Evolutionary conservation across 805 yeast species (phyloP).

Genomic region (Starmerella sp.): DNA sequence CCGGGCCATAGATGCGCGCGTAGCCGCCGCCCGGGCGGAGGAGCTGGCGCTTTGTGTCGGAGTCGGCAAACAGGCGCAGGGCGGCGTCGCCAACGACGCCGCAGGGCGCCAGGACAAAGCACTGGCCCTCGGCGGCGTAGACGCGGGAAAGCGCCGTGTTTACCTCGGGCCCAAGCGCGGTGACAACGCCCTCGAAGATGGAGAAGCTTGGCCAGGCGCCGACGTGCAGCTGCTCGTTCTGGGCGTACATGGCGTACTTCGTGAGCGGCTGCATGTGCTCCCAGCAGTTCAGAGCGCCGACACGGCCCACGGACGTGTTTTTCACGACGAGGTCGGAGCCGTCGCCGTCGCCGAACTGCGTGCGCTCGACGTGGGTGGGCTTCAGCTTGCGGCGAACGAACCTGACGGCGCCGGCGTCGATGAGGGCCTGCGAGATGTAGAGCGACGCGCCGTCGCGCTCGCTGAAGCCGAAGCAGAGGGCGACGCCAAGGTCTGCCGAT

Average conservation of each 20-base stretch:
- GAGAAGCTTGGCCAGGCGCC: not conserved
- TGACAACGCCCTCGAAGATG: not conserved
- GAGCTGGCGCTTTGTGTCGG: conserved; percentile 4
- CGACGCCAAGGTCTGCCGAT: not conserved
- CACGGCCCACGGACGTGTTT: not conserved
- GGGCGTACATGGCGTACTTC: not conserved
- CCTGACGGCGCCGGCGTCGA: not conserved
- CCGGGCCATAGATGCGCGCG: conserved; percentile 13
- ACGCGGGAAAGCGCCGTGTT: conserved; percentile 2
- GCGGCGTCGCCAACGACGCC: not conserved
- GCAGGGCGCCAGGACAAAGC: conserved; percentile 7
- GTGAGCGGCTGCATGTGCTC: conserved; percentile 2
- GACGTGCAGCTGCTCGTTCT: not conserved
- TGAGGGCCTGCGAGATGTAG: conserved; percentile 14
- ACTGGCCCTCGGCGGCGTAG: conserved; percentile 9
- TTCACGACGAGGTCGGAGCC: conserved; percentile 1
- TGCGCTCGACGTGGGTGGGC: conserved; percentile 5
- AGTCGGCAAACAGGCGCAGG: not conserved
- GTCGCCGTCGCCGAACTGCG: conserved; percentile 5
- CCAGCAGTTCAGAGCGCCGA: conserved; percentile 3
- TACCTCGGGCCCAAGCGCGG: not conserved
- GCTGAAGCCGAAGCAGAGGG: conserved; percentile 9
- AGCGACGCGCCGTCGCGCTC: conserved; percentile 20
- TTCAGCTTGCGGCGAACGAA: conserved; percentile 4
- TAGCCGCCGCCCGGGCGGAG: conserved; percentile 8